Percentiles rank a stretch among this genome's conserved stretches.
Evolutionary conservation across 106 monocot genomes (phyloP).

Genomic region (Chionographis japonica): DNA sequence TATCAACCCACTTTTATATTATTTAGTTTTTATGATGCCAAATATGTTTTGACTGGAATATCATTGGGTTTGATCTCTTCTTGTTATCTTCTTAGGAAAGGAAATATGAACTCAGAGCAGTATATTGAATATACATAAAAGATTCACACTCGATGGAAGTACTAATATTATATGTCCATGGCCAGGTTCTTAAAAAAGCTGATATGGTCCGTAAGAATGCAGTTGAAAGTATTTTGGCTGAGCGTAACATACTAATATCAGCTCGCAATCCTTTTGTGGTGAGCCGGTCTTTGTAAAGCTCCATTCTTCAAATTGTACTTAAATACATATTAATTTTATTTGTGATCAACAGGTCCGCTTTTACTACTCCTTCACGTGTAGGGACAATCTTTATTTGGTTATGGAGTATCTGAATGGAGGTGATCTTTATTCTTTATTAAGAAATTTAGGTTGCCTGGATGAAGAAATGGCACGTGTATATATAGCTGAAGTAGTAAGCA

Average conservation of each 20-base stretch:
- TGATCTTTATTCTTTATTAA: conserved; percentile 89
- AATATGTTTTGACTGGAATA: too few relatives aligned
- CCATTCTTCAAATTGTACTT: not conserved
- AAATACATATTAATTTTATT: conserved; percentile 21
- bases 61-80: too few relatives aligned
- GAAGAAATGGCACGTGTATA: conserved; percentile 95
- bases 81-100: too few relatives aligned
- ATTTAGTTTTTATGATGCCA: too few relatives aligned
- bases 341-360: conserved; percentile 78
- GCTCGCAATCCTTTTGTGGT: conserved; percentile 98
- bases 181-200: conserved; percentile 91
- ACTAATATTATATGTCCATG: conserved; percentile 7
- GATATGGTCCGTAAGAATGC: conserved; percentile 99
- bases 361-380: conserved; percentile 99
- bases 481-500: conserved; percentile 86
- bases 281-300: conserved; percentile 14
- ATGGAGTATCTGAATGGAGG: conserved; percentile 99
- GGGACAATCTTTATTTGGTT: conserved; percentile 97
- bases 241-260: conserved; percentile 94
- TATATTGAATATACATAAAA: conserved; percentile 1
- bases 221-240: conserved; percentile 97
- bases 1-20: too few relatives aligned
- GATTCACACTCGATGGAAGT: not conserved
- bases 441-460: conserved; percentile 90
- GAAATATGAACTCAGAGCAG: too few relatives aligned